Evolutionary conservation across 2,329 filamentous ascomycete genomes (phyloP).

Genomic region (Microdochium paspali): DNA sequence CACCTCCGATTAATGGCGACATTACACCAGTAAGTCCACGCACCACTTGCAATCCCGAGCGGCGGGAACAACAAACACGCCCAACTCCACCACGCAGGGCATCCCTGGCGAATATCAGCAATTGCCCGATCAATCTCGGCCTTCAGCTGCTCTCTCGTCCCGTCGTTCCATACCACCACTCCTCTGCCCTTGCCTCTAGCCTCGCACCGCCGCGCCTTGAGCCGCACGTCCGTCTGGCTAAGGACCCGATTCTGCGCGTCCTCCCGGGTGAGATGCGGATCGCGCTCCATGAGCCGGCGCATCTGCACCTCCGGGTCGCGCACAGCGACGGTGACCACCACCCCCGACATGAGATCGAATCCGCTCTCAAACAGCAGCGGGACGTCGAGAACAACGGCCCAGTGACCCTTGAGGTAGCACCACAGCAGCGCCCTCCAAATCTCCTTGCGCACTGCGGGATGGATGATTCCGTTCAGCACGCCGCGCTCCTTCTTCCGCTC

Average conservation of each 20-base stretch:
- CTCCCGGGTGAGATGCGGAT: slow-evolving; percentile 69
- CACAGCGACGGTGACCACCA: slow-evolving; percentile 80
- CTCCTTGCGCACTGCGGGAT: slow-evolving; percentile 77
- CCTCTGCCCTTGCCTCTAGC: slow-evolving; percentile 56
- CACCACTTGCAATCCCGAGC: slow-evolving; percentile 56
- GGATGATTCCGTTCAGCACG: slow-evolving; percentile 81
- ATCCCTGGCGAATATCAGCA: slow-evolving; percentile 47
- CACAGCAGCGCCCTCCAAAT: slow-evolving; percentile 69
- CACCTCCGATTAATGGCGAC: slow-evolving; percentile 60
- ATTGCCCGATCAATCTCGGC: slow-evolving; percentile 59
- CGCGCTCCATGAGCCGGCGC: slow-evolving; percentile 62
- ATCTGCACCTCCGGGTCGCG: slow-evolving; percentile 75
- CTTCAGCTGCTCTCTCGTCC: slow-evolving; percentile 59
- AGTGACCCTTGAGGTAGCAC: slow-evolving; percentile 65
- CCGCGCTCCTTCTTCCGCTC: slow-evolving; percentile 62
- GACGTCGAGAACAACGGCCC: slow-evolving; percentile 89
- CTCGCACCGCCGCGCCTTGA: slow-evolving; percentile 71
- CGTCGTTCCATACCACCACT: slow-evolving; percentile 87
- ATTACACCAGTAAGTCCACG: slow-evolving; percentile 68
- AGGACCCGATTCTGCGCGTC: slow-evolving; percentile 80
- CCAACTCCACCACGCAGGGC: slow-evolving; percentile 81
- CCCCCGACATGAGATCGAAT: slow-evolving; percentile 78
- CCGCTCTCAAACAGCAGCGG: slow-evolving; percentile 85
- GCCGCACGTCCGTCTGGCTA: slow-evolving; percentile 77
- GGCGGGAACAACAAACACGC: slow-evolving; percentile 62